Base-by-base conservation (phyloP, 306 rosid species). In the Cucumis hystrix region DNA sequence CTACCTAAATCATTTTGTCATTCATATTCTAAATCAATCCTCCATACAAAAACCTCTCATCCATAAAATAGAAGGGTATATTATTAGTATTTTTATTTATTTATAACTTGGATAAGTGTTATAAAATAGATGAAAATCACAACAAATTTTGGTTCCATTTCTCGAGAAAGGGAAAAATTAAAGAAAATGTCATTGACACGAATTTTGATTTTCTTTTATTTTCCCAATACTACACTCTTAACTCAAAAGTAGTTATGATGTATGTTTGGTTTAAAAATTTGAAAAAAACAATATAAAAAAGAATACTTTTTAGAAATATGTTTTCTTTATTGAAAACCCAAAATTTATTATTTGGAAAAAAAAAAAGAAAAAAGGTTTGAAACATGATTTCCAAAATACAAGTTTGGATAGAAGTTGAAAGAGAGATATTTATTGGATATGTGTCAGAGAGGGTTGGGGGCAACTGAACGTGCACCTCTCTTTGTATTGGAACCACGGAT, bases 401-500 rank as follows among this genome's bases (percentile, higher is more conserved):
- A 21, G 2, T 20, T 58, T 20, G 63, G 63, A 58, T 57, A 16
- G 33, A 8, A 35, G 14, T 14, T 30, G 9, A 51, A 16, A 25
- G 59, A 49, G 21, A 15, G 76, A 71, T 71, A 47, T 49, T 47
- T 8, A 71, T 47, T 71, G 60, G 55, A 17, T 70, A 25, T 70
- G 58, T 70, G 75, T 70, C 76, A 71, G 76, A 71, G 20, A 20
- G 37, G 39, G 37, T 33, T 82, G 21, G 86, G 80, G 88, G 84
- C 80, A 83, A 74, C 86, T 75, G 88, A 88, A 86, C 89, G 89
- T 86, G 90, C 89, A 79, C 40, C 52, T 78, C 30, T 88, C 84
- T 87, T 82, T 82, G 77, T 76, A 78, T 67, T 39, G 28, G 40
- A 70, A 47, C 75, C 88, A 74, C 84, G 81, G 89, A 91, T 91